Conservation (phyloP, 495 filamentous ascomycete species). For the Hypoxylon lenormandii region DNA sequence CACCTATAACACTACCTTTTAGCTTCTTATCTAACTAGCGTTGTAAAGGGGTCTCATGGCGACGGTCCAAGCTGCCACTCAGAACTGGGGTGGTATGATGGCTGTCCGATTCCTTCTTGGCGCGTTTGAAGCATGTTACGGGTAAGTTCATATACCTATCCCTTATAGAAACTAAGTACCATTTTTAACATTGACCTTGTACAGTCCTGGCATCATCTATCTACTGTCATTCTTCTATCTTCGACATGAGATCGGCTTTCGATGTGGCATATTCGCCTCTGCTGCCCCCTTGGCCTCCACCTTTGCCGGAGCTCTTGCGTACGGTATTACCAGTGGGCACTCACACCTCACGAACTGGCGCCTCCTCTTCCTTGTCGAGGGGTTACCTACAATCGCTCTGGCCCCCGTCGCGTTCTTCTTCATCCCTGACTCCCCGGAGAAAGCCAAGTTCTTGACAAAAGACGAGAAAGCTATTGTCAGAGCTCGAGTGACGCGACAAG, state of each 20-base stretch:
- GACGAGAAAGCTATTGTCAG: slow-evolving; percentile 76
- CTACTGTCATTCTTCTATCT: slow-evolving; percentile 83
- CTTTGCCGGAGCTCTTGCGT: slow-evolving; percentile 81
- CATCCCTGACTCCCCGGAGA: slow-evolving; percentile 73
- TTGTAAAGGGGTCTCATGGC: slow-evolving; percentile 63
- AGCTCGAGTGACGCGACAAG: slow-evolving; percentile 68
- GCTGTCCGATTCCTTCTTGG: slow-evolving; percentile 73
- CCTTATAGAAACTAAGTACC: neutral
- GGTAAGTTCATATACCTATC: slow-evolving; percentile 25
- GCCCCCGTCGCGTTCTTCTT: slow-evolving; percentile 73
- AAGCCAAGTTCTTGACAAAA: slow-evolving; percentile 73
- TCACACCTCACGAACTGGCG: slow-evolving; percentile 76
- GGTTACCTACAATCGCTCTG: slow-evolving; percentile 72
- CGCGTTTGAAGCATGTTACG: slow-evolving; percentile 72
- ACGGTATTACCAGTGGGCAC: slow-evolving; percentile 78
- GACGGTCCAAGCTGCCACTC: slow-evolving; percentile 67
- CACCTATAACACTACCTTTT: neutral
- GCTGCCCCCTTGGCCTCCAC: slow-evolving; percentile 80
- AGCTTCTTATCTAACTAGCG: slow-evolving; percentile 8
- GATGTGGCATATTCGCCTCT: slow-evolving; percentile 76
- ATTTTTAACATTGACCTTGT: slow-evolving; percentile 5
- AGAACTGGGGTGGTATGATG: slow-evolving; percentile 72
- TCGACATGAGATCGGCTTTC: slow-evolving; percentile 77
- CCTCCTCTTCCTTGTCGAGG: slow-evolving; percentile 81
- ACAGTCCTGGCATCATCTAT: slow-evolving; percentile 73